Evolutionary conservation across 441 rosid genomes (phyloP), one percentile per base, ranked within the genome.

Genomic region (Omphalea diandra): DNA sequence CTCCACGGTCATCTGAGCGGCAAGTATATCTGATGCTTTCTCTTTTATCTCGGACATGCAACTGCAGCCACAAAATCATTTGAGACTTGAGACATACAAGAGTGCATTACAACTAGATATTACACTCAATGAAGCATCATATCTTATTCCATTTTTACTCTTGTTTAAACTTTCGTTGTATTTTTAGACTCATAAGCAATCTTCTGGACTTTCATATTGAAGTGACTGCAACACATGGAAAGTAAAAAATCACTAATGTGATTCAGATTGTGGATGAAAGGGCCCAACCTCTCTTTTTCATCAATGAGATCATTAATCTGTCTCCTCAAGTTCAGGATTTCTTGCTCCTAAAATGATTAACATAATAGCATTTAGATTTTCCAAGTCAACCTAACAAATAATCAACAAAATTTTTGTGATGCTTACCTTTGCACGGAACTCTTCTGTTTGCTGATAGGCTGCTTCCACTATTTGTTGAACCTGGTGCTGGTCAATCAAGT

Each of bases 401-500:
- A 54, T 18, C 27, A 26, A 32, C 11, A 4, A 20, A 20, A 58
- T 55, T 4, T 57, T 35, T 12, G 7, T 8, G 38, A 33, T 35
- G 47, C 7, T 33, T 59, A 90, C 98, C 97, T 86, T 90, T 44
- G 83, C 80, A 31, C 65, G 76, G 83, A 86, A 80, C 65, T 87
- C 90, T 77, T 84, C 87, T 49, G 84, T 81, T 68, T 87, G 91
- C 77, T 83, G 84, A 56, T 86, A 83, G 80, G 89, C 92, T 47
- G 87, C 86, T 77, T 84, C 90, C 68, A 91, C 84, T 70, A 91
- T 72, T 72, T 78, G 85, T 70, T 86, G 87, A 73, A 94, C 81
- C 73, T 87, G 85, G 73, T 83, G 83, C 86, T 91, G 88, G 75
- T 91, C 91, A 78, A 94, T 77, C 83, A 90, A 73, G 83, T 91